These are phyloP conservation scores for Cajanus cajan DNA, from an alignment of 306 rosid species.

Conservation along the genomic window DNA sequence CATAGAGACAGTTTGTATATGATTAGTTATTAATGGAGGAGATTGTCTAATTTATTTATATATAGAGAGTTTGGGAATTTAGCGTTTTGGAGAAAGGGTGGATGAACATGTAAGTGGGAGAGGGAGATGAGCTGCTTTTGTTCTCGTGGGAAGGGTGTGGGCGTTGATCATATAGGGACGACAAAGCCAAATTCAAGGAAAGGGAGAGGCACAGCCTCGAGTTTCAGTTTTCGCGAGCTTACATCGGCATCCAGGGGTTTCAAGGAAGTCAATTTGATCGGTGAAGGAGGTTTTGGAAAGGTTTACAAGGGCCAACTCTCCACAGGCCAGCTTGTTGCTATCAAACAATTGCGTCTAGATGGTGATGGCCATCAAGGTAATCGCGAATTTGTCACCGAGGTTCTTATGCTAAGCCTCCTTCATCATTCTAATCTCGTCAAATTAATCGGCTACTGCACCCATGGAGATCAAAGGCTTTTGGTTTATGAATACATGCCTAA, in stretches of 20 bases:
- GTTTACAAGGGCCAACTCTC: conserved; percentile 80
- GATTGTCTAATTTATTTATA: not conserved
- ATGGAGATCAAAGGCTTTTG: conserved; percentile 84
- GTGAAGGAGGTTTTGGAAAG: conserved; percentile 92
- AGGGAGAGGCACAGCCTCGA: conserved; percentile 11
- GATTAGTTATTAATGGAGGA: not conserved
- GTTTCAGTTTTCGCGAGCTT: conserved; percentile 24
- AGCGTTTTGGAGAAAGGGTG: not conserved
- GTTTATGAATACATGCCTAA: conserved; percentile 65
- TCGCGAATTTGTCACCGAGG: conserved; percentile 79
- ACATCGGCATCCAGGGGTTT: conserved; percentile 13
- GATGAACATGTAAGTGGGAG: not conserved
- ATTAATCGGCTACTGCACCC: conserved; percentile 77
- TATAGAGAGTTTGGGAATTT: not conserved
- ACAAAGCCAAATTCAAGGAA: not conserved
- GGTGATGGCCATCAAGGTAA: conserved; percentile 68
- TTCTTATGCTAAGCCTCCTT: conserved; percentile 75
- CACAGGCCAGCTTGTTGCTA: conserved; percentile 67
- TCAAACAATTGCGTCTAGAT: conserved; percentile 64
- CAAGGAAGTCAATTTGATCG: conserved; percentile 59
- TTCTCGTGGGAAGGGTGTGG: not conserved
- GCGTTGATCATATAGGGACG: not conserved
- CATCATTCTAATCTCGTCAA: conserved; percentile 82
- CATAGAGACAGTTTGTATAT: not conserved
- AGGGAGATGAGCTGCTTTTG: conserved; percentile 29